Conservation (phyloP, 2,329 filamentous ascomycete genomes). For the Lanzia echinophila region DNA sequence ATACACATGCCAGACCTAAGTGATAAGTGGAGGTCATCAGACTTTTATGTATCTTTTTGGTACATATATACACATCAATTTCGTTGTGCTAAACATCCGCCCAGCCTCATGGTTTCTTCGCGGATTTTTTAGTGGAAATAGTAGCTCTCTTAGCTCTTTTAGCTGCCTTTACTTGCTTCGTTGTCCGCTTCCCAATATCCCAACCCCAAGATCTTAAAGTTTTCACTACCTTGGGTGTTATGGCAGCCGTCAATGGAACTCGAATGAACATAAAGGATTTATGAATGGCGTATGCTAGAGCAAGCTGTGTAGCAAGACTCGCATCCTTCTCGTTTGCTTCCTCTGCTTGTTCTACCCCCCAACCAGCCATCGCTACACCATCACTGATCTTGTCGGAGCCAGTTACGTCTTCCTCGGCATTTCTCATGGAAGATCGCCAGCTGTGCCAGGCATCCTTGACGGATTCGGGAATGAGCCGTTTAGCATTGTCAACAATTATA, state of each 20-base stretch:
- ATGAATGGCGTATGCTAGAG: slow-evolving; percentile 92
- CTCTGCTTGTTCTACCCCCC: slow-evolving; percentile 59
- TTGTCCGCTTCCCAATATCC: slow-evolving; percentile 76
- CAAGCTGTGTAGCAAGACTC: slow-evolving; percentile 79
- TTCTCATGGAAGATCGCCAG: slow-evolving; percentile 42
- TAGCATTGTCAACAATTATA: slow-evolving; percentile 53
- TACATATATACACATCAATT: neutral
- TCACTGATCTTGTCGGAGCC: slow-evolving; percentile 41
- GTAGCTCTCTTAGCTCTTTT: slow-evolving; percentile 23
- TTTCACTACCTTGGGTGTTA: slow-evolving; percentile 93
- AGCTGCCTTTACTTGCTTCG: slow-evolving; percentile 31
- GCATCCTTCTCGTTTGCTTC: slow-evolving; percentile 57
- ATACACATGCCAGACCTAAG: too few relatives aligned
- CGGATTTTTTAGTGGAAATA: slow-evolving; percentile 13
- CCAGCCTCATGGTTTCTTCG: slow-evolving; percentile 1
- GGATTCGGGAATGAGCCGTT: slow-evolving; percentile 52
- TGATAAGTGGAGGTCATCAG: too few relatives aligned
- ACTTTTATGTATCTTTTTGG: too few relatives aligned
- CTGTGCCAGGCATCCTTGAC: slow-evolving; percentile 48
- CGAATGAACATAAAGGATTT: slow-evolving; percentile 96
- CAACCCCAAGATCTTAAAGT: slow-evolving; percentile 82
- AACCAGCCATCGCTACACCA: slow-evolving; percentile 45
- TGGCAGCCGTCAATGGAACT: slow-evolving; percentile 84
- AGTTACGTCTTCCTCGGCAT: slow-evolving; percentile 38
- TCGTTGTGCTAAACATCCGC: neutral